phyloP scores from a whole-genome alignment of 768 basidiomycete genomes.

The Lentinula aciculospora region DNA sequence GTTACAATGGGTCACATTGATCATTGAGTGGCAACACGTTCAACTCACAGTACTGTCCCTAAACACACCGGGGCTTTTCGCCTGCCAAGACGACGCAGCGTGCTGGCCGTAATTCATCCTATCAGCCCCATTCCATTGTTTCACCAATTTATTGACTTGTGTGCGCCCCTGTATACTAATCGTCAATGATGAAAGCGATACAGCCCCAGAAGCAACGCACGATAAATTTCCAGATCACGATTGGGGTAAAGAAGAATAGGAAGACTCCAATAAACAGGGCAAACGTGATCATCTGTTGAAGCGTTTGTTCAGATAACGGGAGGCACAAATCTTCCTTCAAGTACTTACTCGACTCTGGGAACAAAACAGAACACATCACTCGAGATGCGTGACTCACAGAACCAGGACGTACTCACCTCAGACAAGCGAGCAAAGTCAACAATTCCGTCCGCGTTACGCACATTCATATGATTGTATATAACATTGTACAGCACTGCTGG shows the following conservation, averaged over 20 bases:
- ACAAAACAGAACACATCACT: neutral
- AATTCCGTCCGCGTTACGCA: slow-evolving; percentile 3
- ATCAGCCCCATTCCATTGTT: slow-evolving; percentile 37
- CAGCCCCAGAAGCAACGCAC: slow-evolving; percentile 19
- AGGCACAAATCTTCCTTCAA: slow-evolving; percentile 7
- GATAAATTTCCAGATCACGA: slow-evolving; percentile 41
- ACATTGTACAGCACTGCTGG: slow-evolving; percentile 33
- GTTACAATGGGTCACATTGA: neutral
- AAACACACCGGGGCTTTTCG: slow-evolving; percentile 33
- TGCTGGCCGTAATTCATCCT: slow-evolving; percentile 15
- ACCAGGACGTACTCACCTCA: slow-evolving; percentile 9
- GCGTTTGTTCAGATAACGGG: neutral
- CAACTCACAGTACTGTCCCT: slow-evolving; percentile 27
- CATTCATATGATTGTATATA: slow-evolving; percentile 22
- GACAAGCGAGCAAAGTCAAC: slow-evolving; percentile 9
- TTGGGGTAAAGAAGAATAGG: slow-evolving; percentile 33
- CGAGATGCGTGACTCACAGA: neutral
- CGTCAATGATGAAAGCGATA: neutral
- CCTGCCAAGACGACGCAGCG: slow-evolving; percentile 33
- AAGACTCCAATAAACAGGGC: slow-evolving; percentile 31
- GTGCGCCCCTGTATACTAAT: slow-evolving; percentile 31
- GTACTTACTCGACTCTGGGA: neutral
- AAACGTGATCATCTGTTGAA: slow-evolving; percentile 28
- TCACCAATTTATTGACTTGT: slow-evolving; percentile 29
- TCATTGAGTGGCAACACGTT: neutral